Conservation (phyloP, 345 rosid species). For the Zanthoxylum bungeanum region DNA sequence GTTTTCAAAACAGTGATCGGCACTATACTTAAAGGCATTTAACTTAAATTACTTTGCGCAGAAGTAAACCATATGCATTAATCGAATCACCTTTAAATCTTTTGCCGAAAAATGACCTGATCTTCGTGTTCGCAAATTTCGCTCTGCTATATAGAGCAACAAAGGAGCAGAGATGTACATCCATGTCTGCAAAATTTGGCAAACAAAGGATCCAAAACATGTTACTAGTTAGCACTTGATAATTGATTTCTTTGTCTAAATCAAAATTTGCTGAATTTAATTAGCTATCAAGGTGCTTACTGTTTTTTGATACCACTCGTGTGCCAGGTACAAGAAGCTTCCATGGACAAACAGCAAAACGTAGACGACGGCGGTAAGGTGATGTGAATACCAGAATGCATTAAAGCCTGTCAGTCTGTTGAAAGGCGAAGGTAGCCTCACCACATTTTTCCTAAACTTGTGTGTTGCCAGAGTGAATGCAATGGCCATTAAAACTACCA, state of each 20-base stretch:
- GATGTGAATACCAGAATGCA: constrained; percentile 98
- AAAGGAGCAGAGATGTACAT: constrained; percentile 80
- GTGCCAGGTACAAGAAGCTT: constrained; percentile 58
- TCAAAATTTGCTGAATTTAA: background rate
- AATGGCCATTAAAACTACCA: constrained; percentile 65
- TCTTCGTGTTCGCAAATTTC: constrained; percentile 72
- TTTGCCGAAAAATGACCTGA: constrained; percentile 70
- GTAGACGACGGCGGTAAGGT: constrained; percentile 76
- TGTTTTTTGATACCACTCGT: constrained; percentile 67
- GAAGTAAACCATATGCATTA: background rate
- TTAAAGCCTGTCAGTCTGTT: constrained; percentile 86
- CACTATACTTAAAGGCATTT: background rate
- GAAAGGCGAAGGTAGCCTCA: constrained; percentile 76
- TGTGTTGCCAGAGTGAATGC: constrained; percentile 74
- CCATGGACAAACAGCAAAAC: constrained; percentile 77
- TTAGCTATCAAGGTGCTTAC: constrained; percentile 41
- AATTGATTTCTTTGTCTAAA: constrained; percentile 1
- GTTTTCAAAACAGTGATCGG: too few relatives aligned
- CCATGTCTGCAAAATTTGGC: constrained; percentile 72
- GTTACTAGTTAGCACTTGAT: background rate
- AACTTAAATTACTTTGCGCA: background rate
- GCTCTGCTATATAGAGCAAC: constrained; percentile 72
- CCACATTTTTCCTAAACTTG: constrained; percentile 56
- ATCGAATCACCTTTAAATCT: constrained; percentile 54
- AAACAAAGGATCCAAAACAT: constrained; percentile 7